Conservation (phyloP, 352 stramenopile genomes). For the Elongisporangium undulatum region DNA sequence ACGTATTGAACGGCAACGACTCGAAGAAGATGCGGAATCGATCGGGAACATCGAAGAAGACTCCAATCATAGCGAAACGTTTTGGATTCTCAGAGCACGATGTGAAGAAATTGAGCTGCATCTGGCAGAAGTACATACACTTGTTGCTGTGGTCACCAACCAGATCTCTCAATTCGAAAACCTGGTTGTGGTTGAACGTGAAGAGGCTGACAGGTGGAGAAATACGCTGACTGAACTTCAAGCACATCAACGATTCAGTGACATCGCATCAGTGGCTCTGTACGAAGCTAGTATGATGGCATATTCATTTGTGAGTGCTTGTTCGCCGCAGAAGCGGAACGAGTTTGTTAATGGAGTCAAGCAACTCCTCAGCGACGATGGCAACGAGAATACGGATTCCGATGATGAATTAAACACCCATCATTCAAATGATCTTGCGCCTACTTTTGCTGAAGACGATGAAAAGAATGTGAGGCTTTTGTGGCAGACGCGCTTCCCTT, state of each 20-base stretch:
- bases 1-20: neutral
- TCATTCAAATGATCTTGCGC: neutral
- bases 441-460: neutral
- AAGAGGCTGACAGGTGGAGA: constrained; percentile 1
- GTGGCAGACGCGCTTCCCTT: constrained; percentile 33
- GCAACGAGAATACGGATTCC: neutral
- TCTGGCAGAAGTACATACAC: constrained; percentile 9
- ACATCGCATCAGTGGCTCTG: constrained; percentile 3
- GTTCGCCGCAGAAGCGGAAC: neutral
- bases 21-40: neutral
- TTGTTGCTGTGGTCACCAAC: neutral
- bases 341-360: constrained; percentile 2
- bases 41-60: neutral
- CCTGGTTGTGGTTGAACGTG: neutral
- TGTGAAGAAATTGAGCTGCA: constrained; percentile 23
- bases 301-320: constrained; percentile 11
- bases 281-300: constrained; percentile 1
- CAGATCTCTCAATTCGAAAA: constrained; percentile 6
- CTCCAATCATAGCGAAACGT: neutral
- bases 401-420: neutral
- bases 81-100: constrained; percentile 6
- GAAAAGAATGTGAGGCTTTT: constrained; percentile 9
- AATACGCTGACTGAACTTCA: neutral
- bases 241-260: neutral
- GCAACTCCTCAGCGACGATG: neutral